Conservation (phyloP, 1,139 yeast species). For the Hansenula anomala region DNA sequence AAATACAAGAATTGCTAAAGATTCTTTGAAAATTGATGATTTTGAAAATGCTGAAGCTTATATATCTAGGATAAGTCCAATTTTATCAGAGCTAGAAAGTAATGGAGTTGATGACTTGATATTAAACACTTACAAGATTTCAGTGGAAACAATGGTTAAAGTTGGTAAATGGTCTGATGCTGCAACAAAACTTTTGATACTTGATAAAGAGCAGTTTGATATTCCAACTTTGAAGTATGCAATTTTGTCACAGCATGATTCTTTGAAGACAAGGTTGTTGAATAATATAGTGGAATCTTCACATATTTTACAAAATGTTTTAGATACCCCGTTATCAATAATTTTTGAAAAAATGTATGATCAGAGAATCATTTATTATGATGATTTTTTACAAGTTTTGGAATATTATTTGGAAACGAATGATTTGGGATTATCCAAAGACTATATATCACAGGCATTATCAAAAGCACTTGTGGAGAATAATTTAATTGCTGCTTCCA, state of each 20-base stretch:
- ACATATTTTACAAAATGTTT: constrained; percentile 4
- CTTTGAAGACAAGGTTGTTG: constrained; percentile 10
- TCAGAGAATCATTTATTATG: constrained; percentile 11
- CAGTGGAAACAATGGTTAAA: constrained; percentile 14
- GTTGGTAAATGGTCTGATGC: constrained; percentile 18
- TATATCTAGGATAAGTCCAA: constrained; percentile 5
- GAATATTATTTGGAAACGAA: constrained; percentile 2
- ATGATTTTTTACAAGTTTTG: constrained; percentile 9
- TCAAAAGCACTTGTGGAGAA: constrained; percentile 13
- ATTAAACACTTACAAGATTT: constrained; percentile 6
- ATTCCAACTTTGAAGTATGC: constrained; percentile 9
- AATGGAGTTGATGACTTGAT: not conserved
- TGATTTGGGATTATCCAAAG: constrained; percentile 2
- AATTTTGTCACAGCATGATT: constrained; percentile 9
- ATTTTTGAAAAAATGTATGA: constrained; percentile 12
- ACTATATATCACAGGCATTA: constrained; percentile 4
- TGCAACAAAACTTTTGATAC: constrained; percentile 10
- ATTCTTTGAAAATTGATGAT: constrained; percentile 4
- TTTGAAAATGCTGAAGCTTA: constrained; percentile 9
- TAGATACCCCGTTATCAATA: constrained; percentile 6
- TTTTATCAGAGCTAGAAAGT: constrained; percentile 1
- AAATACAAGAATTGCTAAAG: constrained; percentile 19
- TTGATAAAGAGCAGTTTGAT: constrained; percentile 11
- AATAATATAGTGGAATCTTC: constrained; percentile 7
- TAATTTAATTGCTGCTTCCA: constrained; percentile 13